Conservation (phyloP, 257 asterid genomes). For the Nemophila menziesii region DNA sequence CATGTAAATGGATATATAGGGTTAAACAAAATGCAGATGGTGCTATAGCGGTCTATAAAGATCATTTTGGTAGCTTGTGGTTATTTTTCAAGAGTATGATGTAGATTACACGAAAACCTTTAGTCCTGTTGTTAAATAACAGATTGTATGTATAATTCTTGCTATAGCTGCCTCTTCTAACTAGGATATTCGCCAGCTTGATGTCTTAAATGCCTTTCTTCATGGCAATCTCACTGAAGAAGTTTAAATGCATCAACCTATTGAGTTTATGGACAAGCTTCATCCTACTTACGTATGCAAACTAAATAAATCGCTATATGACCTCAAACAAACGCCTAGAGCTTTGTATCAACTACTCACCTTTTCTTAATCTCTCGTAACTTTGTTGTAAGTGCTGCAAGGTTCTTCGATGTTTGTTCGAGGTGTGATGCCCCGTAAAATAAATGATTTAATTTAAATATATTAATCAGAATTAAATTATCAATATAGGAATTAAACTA, state of each 20-base stretch:
- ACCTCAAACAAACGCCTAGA: not conserved
- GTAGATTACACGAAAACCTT: not conserved
- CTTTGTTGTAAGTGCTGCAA: too few relatives aligned
- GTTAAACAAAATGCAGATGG: too few relatives aligned
- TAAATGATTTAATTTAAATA: too few relatives aligned
- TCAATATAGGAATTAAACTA: too few relatives aligned
- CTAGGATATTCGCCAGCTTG: not conserved
- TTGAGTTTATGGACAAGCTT: not conserved
- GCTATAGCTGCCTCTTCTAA: not conserved
- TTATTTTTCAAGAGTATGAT: too few relatives aligned
- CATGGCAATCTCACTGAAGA: not conserved
- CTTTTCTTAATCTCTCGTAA: too few relatives aligned
- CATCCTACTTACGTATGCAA: not conserved
- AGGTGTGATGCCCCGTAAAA: too few relatives aligned
- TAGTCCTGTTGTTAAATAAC: not conserved
- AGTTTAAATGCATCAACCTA: not conserved
- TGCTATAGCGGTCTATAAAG: too few relatives aligned
- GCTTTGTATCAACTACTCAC: not conserved
- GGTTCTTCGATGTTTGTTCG: too few relatives aligned
- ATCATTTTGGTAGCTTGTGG: too few relatives aligned
- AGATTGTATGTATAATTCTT: not conserved
- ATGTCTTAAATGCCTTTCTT: slow-evolving; percentile 4
- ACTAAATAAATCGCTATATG: not conserved
- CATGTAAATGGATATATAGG: too few relatives aligned
- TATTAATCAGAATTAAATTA: too few relatives aligned